Base-by-base conservation (phyloP, 2,329 filamentous ascomycete genomes). In the Fusarium udum region DNA sequence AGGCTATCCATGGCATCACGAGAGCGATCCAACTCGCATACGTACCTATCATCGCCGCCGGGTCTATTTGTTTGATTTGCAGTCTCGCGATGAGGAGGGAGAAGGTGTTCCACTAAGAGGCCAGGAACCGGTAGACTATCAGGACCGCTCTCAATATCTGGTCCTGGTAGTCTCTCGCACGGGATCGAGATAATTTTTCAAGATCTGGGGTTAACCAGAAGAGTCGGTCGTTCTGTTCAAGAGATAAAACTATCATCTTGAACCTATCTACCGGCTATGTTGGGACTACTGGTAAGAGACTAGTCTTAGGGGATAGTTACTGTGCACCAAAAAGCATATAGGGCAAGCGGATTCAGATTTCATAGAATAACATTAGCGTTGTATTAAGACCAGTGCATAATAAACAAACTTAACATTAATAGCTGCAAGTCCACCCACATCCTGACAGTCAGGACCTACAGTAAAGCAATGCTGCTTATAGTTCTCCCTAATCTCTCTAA, bases 31-130 rank as follows among this genome's bases (percentile, higher is more conserved):
- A 67, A 48, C 18, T 64, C 20, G 64, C 64, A 28, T 67, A 67
- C 18, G 64, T 67, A 15, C 64, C 64, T 13, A 64, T 67, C 24
- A 67, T 67, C 15, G 64, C 61, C 7, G 64, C 64, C 6, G 64
- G 64, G 1, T 67, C 64, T 8, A 67, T 67, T 18, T 67, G 64
- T 16, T 11, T 67, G 1, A n/a, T 67, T 2, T 67, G 61, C 45
- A 42, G 64, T 6, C 26, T 67, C 1, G 45, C 28, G 7, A 67
- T 67, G 64, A 43, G 26, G 11, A 34, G 61, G 24, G 64, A 67
- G 24, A 67, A 67, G 31, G 64, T 67, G 4, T 67, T 67, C 14
- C 37, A 42, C 20, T 61, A 26, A 26, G 24, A 28, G 5, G 7
- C 6, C 4, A 15, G 9, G 18, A 6, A 3, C 3, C 3, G 7